These are phyloP conservation scores for Adiantum capillusveneris DNA, from an alignment of 75 land plant genomes.

Conservation along the genomic window DNA sequence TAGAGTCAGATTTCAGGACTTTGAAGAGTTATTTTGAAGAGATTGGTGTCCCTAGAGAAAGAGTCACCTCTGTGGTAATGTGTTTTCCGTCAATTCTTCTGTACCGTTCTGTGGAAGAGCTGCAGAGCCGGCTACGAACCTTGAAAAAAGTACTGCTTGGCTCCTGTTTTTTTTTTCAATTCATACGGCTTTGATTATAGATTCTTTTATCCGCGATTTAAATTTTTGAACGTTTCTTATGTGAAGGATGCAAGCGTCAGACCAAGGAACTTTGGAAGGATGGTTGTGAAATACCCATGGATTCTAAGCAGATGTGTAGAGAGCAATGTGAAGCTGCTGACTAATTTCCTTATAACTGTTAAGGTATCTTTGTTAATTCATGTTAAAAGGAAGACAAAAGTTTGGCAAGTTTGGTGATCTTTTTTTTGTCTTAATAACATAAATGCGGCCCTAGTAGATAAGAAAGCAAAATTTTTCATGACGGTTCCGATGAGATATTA, in stretches of 20 bases:
- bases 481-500: too few species aligned
- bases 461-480: too few species aligned
- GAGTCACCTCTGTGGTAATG: constrained; percentile 36
- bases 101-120: constrained; percentile 38
- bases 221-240: too few species aligned
- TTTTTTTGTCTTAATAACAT: too few species aligned
- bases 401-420: too few species aligned
- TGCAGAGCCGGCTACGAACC: constrained; percentile 44
- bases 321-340: constrained; percentile 37
- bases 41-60: constrained; percentile 44
- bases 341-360: constrained; percentile 30
- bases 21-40: constrained; percentile 38
- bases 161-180: neutral
- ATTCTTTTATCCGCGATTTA: neutral
- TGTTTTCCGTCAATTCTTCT: constrained; percentile 68
- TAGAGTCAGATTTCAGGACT: constrained; percentile 40
- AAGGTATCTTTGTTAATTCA: constrained; percentile 60
- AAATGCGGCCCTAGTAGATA: too few species aligned
- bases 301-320: constrained; percentile 55
- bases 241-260: constrained; percentile 38
- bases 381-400: too few species aligned
- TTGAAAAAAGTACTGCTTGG: constrained; percentile 47
- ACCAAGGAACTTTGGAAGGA: constrained; percentile 40
- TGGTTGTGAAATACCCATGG: constrained; percentile 84
- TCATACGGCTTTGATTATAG: neutral